A percentile compares a stretch with the other conserved stretches of the same genome.
Evolutionary conservation across 345 rosid species (phyloP).

Genomic region (Cardamine resedifolia): DNA sequence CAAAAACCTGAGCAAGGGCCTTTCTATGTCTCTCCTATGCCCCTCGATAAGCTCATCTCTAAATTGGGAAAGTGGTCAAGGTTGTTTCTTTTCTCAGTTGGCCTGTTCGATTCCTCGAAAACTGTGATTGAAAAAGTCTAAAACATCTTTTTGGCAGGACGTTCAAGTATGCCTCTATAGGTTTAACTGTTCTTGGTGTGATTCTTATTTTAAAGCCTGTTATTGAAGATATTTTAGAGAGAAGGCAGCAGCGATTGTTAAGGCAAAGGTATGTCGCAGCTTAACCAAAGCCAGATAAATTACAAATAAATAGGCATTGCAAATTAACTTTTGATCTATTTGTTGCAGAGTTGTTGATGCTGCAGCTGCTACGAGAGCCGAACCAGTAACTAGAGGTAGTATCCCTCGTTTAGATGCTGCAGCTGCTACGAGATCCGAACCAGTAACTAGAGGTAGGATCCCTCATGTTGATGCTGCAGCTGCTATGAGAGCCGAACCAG

Average conservation of each 20-base stretch:
- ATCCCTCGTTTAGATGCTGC: too few relatives aligned
- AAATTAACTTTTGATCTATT: conserved; percentile 22
- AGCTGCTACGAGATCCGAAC: too few relatives aligned
- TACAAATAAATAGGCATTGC: background rate
- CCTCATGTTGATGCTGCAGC: too few relatives aligned
- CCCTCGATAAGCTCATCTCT: conserved; percentile 40
- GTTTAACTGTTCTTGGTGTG: conserved; percentile 65
- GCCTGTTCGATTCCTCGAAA: background rate
- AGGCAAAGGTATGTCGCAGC: conserved; percentile 46
- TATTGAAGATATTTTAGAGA: conserved; percentile 40
- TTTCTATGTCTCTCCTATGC: conserved; percentile 63
- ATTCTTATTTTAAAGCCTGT: conserved; percentile 62
- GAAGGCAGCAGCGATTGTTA: conserved; percentile 49
- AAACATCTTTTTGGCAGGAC: conserved; percentile 26
- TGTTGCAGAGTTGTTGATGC: conserved; percentile 73
- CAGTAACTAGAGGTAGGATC: too few relatives aligned
- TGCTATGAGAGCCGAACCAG: too few relatives aligned
- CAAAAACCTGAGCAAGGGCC: conserved; percentile 39
- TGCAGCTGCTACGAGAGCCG: too few relatives aligned
- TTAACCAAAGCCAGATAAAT: background rate
- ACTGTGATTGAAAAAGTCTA: background rate
- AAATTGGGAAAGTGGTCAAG: conserved; percentile 84
- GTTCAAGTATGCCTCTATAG: conserved; percentile 69
- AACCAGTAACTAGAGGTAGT: too few relatives aligned
- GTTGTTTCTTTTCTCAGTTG: conserved; percentile 34